Evolutionary conservation across 73 alveolate genomes (phyloP).

Genomic region (Paramecium primaurelia): DNA sequence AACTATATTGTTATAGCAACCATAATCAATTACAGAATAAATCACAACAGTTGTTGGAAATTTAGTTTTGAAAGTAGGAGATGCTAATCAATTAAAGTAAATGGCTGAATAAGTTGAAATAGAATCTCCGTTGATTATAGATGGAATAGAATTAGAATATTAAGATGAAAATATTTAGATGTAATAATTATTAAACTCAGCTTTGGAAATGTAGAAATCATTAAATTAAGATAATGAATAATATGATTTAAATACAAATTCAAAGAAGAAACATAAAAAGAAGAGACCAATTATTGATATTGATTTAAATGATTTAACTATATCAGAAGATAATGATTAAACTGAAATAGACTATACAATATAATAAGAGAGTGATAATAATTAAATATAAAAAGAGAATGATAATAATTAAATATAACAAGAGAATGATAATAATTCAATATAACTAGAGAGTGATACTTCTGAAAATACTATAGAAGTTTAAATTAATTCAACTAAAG

Average conservation of each 20-base stretch:
- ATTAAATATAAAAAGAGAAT: too few species aligned
- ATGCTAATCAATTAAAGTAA: background rate
- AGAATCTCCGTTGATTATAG: background rate
- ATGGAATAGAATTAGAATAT: background rate
- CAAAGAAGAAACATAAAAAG: background rate
- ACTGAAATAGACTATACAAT: background rate
- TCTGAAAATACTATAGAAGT: background rate
- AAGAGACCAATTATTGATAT: background rate
- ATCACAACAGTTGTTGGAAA: background rate
- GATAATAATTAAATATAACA: background rate
- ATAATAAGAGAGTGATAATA: too few species aligned
- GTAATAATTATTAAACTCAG: background rate
- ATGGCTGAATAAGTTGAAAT: background rate
- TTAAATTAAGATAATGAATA: background rate
- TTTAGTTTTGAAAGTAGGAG: background rate
- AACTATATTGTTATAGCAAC: background rate
- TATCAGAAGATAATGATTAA: background rate
- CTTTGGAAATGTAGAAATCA: background rate
- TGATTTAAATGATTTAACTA: background rate
- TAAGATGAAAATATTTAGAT: background rate
- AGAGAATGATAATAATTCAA: background rate
- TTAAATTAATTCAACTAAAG: background rate
- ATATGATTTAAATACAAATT: background rate
- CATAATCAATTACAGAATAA: background rate
- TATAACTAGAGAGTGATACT: background rate